A percentile compares a stretch with the other conserved stretches of the same genome.
These are phyloP conservation scores for Microsporum audouinii DNA, from an alignment of 2,329 filamentous ascomycete genomes.

Conservation along the genomic window DNA sequence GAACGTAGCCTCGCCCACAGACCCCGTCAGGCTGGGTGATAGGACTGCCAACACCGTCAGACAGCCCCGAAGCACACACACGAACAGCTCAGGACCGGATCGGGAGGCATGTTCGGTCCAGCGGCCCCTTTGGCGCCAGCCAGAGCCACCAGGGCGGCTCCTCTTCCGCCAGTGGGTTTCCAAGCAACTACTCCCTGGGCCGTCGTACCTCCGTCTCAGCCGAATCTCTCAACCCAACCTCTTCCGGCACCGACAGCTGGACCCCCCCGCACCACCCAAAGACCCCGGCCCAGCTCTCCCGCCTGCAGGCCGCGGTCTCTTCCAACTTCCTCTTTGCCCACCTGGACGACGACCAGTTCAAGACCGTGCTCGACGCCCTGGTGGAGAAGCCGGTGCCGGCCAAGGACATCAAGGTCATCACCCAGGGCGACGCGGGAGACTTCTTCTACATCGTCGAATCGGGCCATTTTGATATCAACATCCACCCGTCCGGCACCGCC, in stretches of 20 bases:
- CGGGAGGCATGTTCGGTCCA: not conserved
- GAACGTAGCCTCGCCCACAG: conserved; percentile 63
- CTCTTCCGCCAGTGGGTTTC: conserved; percentile 38
- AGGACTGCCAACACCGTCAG: not conserved
- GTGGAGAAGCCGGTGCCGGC: conserved; percentile 92
- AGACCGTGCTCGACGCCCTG: conserved; percentile 76
- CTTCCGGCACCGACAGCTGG: conserved; percentile 79
- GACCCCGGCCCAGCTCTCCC: conserved; percentile 63
- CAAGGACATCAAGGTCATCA: conserved; percentile 82
- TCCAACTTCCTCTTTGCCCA: conserved; percentile 91
- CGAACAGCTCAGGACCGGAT: not conserved
- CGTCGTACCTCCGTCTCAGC: conserved; percentile 93
- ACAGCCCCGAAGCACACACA: not conserved
- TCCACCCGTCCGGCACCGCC: conserved; percentile 64
- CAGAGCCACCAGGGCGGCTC: conserved; percentile 1
- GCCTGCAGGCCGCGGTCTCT: conserved; percentile 69
- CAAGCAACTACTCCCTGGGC: conserved; percentile 84
- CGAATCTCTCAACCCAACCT: conserved; percentile 83
- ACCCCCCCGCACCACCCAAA: conserved; percentile 76
- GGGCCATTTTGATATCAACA: conserved; percentile 80
- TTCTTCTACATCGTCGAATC: conserved; percentile 97
- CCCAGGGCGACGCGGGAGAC: conserved; percentile 88
- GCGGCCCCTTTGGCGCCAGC: conserved; percentile 9
- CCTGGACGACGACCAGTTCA: conserved; percentile 83
- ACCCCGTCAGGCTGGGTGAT: conserved; percentile 30